Evolutionary conservation across 2,329 filamentous ascomycete species (phyloP), one percentile per base, ranked within the genome.

Genomic region (Aureobasidium pullulans): DNA sequence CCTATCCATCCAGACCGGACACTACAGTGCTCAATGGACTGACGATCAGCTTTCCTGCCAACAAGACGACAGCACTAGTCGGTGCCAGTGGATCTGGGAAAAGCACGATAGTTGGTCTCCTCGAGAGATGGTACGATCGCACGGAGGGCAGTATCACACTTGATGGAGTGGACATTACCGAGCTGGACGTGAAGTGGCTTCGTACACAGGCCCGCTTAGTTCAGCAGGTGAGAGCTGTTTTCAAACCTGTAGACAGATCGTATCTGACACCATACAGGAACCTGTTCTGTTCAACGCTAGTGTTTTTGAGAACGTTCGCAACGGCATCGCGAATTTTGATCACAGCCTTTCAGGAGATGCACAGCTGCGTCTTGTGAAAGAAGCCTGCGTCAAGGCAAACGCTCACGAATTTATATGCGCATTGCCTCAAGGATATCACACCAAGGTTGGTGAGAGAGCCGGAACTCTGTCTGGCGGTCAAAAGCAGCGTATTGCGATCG

Each of bases 401-500:
- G 99, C 94, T 72, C 87, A 88, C 66, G 93, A 97, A 72, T 95
- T 99, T 66, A 81, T 84, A 75, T 78, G 81, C 78, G 10, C 19
- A 47, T 23, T 15, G 6, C 94, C 94, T 28, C 91, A 97, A 60
- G 94, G 94, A 3, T 82, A 99, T 6, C 93, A 99, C 69, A 99
- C 95, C 0, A 88, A 89, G 63, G 94, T 96, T 31, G 95, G 95
- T 57, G 88, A 93, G 13, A 84, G 94, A 64, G 94, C 94, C 37
- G 92, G 93, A 2, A 93, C 96, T 73, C 81, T 99, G 0, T 96
- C 91, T 8, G 94, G 94, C 53, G 94, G 94, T 0, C 94, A 99
- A 74, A 97, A 97, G 76, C 94, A 99, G 73, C 87, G 94, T 64
- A 97, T 99, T 67, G 94, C 94, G 37, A 99, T 99, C 71, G 94